A percentile compares a stretch with the other conserved stretches of the same genome.
phyloP scores from a whole-genome alignment of 139 green algal species.

The Chara braunii region DNA sequence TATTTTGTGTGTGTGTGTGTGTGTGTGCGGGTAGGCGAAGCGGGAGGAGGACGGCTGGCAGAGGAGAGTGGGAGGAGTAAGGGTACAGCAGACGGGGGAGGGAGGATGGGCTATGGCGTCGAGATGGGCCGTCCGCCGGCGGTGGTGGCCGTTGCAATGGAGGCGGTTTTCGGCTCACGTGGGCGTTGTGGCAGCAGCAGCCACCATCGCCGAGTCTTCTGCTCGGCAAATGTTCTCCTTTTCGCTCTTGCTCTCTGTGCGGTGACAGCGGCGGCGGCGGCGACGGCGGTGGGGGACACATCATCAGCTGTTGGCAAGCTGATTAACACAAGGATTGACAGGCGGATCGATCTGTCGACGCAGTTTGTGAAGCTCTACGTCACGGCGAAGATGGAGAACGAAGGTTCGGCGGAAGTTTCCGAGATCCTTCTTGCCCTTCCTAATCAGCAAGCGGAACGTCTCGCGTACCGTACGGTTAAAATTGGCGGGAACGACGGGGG shows the following conservation, averaged over 20 bases:
- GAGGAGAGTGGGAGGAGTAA: neutral
- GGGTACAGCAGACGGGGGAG: too few species aligned
- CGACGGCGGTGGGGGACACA: neutral
- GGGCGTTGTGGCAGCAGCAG: neutral
- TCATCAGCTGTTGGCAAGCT: neutral
- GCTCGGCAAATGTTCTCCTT: too few species aligned
- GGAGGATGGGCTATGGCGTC: too few species aligned
- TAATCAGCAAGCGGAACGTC: neutral
- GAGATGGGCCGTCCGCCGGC: too few species aligned
- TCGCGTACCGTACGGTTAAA: neutral
- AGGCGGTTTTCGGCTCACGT: neutral
- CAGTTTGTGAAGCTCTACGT: conserved; percentile 7
- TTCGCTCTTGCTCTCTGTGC: neutral
- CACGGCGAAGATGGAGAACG: conserved; percentile 15
- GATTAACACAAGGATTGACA: neutral
- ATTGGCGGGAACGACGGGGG: conserved; percentile 11
- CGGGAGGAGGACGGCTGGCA: too few species aligned
- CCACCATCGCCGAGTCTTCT: too few species aligned
- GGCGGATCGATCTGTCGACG: conserved; percentile 18
- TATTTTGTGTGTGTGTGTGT: too few species aligned
- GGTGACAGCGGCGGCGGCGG: neutral
- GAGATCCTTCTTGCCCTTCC: neutral
- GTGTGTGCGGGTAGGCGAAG: too few species aligned
- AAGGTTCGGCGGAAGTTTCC: neutral
- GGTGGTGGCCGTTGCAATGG: neutral